A percentile compares a stretch with the other conserved stretches of the same genome.
These are phyloP conservation scores for Lanmaoa rubissima DNA, from an alignment of 768 basidiomycete genomes.

Conservation along the genomic window DNA sequence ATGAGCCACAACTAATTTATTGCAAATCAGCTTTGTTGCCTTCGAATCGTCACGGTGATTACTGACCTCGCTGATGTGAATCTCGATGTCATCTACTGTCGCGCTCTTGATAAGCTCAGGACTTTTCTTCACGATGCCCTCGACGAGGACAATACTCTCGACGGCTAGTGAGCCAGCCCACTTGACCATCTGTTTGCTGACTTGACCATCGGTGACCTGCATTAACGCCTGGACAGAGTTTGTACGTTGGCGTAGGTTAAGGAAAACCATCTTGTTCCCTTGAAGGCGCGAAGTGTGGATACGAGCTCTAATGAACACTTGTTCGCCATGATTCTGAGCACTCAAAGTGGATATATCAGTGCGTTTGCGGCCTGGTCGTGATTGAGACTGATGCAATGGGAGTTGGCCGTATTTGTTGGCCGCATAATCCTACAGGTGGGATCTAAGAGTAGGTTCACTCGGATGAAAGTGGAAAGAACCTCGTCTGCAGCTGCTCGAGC, in stretches of 20 bases:
- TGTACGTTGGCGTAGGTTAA: slow-evolving; percentile 85
- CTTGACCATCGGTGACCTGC: slow-evolving; percentile 62
- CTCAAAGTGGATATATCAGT: slow-evolving; percentile 65
- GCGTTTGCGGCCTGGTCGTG: slow-evolving; percentile 59
- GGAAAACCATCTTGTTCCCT: slow-evolving; percentile 94
- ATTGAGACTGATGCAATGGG: slow-evolving; percentile 89
- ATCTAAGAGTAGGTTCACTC: slow-evolving; percentile 19
- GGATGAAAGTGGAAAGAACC: slow-evolving; percentile 36
- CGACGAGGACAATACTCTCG: slow-evolving; percentile 91
- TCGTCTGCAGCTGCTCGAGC: slow-evolving; percentile 65
- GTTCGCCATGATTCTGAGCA: slow-evolving; percentile 62
- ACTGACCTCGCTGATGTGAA: slow-evolving; percentile 77
- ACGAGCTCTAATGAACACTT: slow-evolving; percentile 82
- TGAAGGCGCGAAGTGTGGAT: slow-evolving; percentile 90
- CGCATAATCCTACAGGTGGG: slow-evolving; percentile 62
- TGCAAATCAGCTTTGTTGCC: neutral
- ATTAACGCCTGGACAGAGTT: slow-evolving; percentile 87
- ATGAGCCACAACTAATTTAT: slow-evolving; percentile 69
- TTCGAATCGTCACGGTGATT: neutral
- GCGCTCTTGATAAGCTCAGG: slow-evolving; percentile 90
- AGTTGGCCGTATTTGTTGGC: slow-evolving; percentile 80
- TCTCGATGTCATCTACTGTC: slow-evolving; percentile 81
- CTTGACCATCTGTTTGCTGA: slow-evolving; percentile 98
- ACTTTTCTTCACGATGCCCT: slow-evolving; percentile 77
- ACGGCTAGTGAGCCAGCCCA: slow-evolving; percentile 75